phyloP scores from a whole-genome alignment of 202 grass and related monocot genomes.

The Tripidium arundinaceum region DNA sequence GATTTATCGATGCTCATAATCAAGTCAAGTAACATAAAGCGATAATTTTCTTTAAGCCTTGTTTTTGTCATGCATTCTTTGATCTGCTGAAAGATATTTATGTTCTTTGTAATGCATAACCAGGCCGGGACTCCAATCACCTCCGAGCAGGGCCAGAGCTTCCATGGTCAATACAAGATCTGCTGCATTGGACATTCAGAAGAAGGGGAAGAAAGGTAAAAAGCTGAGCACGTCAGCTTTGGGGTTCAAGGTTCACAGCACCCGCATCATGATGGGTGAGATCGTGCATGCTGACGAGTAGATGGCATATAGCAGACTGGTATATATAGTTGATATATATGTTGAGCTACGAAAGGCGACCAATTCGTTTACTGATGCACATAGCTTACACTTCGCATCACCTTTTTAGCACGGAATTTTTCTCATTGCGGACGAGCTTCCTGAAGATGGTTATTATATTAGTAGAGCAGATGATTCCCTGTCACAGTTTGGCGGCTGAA shows the following conservation, averaged over 20 bases:
- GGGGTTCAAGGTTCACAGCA: slow-evolving; percentile 83
- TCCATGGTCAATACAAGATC: neutral
- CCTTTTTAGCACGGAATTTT: neutral
- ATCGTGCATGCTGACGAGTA: slow-evolving; percentile 28
- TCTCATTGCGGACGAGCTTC: neutral
- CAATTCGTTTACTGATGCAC: neutral
- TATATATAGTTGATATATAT: neutral
- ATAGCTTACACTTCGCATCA: neutral
- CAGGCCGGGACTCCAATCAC: neutral
- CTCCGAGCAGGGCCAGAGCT: neutral
- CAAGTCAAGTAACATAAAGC: neutral
- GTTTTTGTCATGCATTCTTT: neutral
- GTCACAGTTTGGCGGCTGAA: neutral
- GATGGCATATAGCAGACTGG: neutral
- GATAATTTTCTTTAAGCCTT: neutral
- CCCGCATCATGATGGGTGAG: slow-evolving; percentile 89
- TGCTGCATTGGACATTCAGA: slow-evolving; percentile 35
- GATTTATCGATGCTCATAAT: neutral
- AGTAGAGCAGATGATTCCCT: neutral
- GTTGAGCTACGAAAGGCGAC: neutral
- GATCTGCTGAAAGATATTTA: neutral
- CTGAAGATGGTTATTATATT: neutral
- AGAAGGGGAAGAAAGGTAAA: slow-evolving; percentile 85
- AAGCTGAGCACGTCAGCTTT: slow-evolving; percentile 58
- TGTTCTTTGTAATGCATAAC: neutral